phyloP scores from a whole-genome alignment of 2,329 filamentous ascomycete species.

The Coniella lustricola region DNA sequence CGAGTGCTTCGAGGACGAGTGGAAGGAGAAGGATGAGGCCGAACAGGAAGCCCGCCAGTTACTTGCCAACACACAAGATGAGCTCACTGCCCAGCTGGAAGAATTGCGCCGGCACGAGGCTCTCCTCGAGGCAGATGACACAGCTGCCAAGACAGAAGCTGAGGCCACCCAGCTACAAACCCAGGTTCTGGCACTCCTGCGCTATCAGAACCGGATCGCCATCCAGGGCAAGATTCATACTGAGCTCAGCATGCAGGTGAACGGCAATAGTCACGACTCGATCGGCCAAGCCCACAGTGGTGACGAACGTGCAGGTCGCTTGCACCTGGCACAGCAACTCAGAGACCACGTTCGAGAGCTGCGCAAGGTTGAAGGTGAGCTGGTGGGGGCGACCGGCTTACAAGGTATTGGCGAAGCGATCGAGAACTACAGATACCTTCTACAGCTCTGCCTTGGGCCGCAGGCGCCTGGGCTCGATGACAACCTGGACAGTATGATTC shows the following conservation, averaged over 20 bases:
- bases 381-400: conserved; percentile 60
- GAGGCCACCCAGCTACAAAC: conserved; percentile 42
- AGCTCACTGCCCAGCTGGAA: conserved; percentile 56
- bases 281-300: conserved; percentile 20
- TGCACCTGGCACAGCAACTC: conserved; percentile 52
- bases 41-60: conserved; percentile 62
- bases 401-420: conserved; percentile 68
- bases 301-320: conserved; percentile 46
- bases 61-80: conserved; percentile 59
- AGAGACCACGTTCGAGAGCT: conserved; percentile 52
- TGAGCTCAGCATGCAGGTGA: conserved; percentile 39
- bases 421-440: conserved; percentile 63
- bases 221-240: conserved; percentile 46
- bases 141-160: conserved; percentile 40
- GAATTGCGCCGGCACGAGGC: conserved; percentile 39
- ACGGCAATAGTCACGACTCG: conserved; percentile 33
- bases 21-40: conserved; percentile 64
- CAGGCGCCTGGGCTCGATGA: conserved; percentile 63
- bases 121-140: conserved; percentile 48
- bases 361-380: conserved; percentile 55
- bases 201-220: conserved; percentile 45
- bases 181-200: conserved; percentile 27
- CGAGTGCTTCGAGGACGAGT: conserved; percentile 65
- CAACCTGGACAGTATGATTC: conserved; percentile 53
- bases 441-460: conserved; percentile 61